Base-by-base conservation (phyloP, 2,329 filamentous ascomycete genomes). In the Aureobasidium sp. region DNA sequence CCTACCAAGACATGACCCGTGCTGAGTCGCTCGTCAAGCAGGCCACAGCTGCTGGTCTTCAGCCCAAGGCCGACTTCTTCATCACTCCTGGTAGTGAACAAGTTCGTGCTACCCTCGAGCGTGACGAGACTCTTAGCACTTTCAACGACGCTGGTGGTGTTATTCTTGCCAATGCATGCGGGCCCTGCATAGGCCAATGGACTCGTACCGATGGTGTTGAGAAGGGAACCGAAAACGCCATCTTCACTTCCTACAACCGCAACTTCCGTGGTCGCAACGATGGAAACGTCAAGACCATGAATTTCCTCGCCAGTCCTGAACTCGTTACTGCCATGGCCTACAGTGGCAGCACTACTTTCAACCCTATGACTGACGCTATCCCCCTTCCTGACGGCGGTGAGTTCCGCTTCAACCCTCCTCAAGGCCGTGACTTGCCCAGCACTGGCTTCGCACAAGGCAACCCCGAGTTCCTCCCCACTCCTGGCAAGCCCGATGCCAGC, bases 201-300 rank as follows among this genome's bases (percentile, higher is more conserved):
- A 90, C 89, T 73, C 87, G 94, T 63, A 93, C 90, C 20, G 94
- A 97, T 71, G 89, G 87, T 26, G 84, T 95, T 20, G 76, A 79
- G 68, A 96, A 96, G 78, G 92, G 92, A 65, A 90, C 92, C 63
- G 81, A 85, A 60, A 99, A 99, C 72, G 94, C 94, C 65, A 97
- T 99, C 70, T 85, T 99, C 71, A 93, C 92, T 10, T 97, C 92
- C 0, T 99, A 97, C 81, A 99, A 99, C 82, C 90, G 94, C 65
- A 99, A 99, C 79, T 99, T 99, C 81, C 90, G 90, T 56, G 93
- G 91, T 65, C 89, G 94, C 67, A 99, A 99, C 74, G 94, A 99
- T 72, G 94, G 94, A 65, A 99, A 99, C 79, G 87, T 90, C 26
- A 87, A 88, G 46, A 99, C 94, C 9, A 97, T 97, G 92, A 99